phyloP scores from a whole-genome alignment of 495 filamentous ascomycete genomes.

The Lophiotrema nucula region DNA sequence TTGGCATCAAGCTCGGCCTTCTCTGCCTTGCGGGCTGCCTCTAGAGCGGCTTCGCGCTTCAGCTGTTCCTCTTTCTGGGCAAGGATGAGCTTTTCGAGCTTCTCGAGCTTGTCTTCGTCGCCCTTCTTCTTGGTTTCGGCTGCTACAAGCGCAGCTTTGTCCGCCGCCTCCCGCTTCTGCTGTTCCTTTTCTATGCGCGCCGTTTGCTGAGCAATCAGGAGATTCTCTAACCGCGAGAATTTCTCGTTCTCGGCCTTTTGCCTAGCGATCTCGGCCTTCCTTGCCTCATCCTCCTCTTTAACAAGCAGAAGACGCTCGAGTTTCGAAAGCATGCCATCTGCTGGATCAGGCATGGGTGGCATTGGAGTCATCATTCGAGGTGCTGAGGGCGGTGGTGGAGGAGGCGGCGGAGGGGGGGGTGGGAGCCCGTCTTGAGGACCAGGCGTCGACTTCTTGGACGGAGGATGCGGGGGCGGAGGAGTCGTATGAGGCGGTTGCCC shows the following conservation, averaged over 20 bases:
- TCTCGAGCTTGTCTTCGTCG: constrained; percentile 35
- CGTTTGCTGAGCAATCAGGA: constrained; percentile 29
- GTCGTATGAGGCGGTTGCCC: constrained; percentile 4
- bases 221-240: constrained; percentile 28
- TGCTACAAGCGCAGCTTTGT: constrained; percentile 19
- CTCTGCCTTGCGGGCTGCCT: constrained; percentile 38
- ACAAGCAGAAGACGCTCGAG: constrained; percentile 13
- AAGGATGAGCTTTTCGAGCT: constrained; percentile 39
- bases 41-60: constrained; percentile 36
- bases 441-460: constrained; percentile 24
- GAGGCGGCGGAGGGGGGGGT: constrained; percentile 22
- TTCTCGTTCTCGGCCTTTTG: constrained; percentile 24
- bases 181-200: constrained; percentile 30
- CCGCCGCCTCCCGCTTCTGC: constrained; percentile 22
- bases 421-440: constrained; percentile 16
- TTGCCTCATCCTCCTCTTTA: constrained; percentile 22
- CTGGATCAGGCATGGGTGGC: constrained; percentile 24
- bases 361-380: constrained; percentile 14
- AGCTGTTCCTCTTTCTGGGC: constrained; percentile 39
- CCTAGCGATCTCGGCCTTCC: constrained; percentile 29
- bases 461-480: constrained; percentile 27
- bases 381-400: constrained; percentile 7
- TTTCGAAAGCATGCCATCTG: constrained; percentile 20
- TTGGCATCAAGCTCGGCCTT: constrained; percentile 40
- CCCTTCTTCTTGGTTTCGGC: constrained; percentile 34